phyloP scores from a whole-genome alignment of 148 eudicot species.

The Camellia japonica region DNA sequence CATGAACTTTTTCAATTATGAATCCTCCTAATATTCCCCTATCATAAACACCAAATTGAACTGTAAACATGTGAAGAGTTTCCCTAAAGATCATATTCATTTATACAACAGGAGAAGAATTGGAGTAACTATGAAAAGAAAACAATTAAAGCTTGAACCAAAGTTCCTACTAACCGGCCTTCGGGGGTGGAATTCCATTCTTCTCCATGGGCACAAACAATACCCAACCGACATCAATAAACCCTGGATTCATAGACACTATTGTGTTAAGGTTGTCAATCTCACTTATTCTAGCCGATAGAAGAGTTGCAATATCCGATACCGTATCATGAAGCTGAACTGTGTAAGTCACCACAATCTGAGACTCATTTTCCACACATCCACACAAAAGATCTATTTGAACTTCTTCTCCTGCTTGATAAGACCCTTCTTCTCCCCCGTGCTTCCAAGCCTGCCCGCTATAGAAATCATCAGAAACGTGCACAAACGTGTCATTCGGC shows the following conservation, averaged over 20 bases:
- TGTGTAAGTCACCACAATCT: constrained; percentile 42
- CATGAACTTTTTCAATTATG: no score
- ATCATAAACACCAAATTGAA: background rate
- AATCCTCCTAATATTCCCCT: background rate
- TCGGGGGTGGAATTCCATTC: constrained; percentile 20
- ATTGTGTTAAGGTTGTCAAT: constrained; percentile 28
- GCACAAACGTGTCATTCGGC: constrained; percentile 14
- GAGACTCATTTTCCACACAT: constrained; percentile 32
- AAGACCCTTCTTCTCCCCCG: constrained; percentile 15
- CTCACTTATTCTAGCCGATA: constrained; percentile 25
- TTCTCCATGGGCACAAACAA: constrained; percentile 45
- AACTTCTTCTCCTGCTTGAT: constrained; percentile 3
- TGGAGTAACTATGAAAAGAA: background rate
- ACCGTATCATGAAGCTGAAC: constrained; percentile 38
- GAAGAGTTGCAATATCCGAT: constrained; percentile 18
- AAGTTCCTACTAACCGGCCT: constrained; percentile 14
- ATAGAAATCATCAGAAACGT: constrained; percentile 29
- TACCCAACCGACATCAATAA: constrained; percentile 39
- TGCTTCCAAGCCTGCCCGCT: constrained; percentile 42
- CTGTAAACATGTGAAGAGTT: background rate
- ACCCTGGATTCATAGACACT: constrained; percentile 20
- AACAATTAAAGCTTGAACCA: background rate
- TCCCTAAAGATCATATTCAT: no score
- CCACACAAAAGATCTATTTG: constrained; percentile 42
- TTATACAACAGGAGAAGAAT: background rate